Base-by-base conservation (phyloP, 208 protist genomes). In the Strigomonas galati region DNA sequence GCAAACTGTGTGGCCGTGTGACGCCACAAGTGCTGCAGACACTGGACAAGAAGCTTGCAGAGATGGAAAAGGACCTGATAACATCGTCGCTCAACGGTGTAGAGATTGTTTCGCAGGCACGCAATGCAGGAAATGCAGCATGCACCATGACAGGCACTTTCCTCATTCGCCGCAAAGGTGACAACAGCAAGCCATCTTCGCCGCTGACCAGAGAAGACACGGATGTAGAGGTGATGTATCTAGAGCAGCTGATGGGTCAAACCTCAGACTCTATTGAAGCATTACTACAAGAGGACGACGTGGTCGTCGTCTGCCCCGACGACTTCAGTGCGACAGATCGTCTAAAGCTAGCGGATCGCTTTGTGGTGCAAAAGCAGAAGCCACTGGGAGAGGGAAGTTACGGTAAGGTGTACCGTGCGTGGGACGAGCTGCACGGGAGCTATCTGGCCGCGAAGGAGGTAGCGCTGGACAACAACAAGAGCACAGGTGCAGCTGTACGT, bases 401-500 rank as follows among this genome's bases (percentile, higher is more conserved):
- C 64, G 79, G 82, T 48, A 67, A 35, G 26, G 82, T 88, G 37
- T 88, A 70, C 63, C 78, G 72, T 27, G 82, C 82, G 51, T 88
- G 82, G 79, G 82, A 85, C 49, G 76, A 84, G 71, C 65, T 77
- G 65, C 53, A 65, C 9, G 82, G 78, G 28, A 67, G 78, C 60
- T 85, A 85, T 76, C 64, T 89, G 15, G 85, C 85, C 6, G 82
- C 78, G 60, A 92, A 92, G 81, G 82, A 87, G 62, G 32, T 89
- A 65, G 59, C 66, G 48, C 70, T 89, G 31, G 79, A 71, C 54
- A 61, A 51, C 26, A 66, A 37, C 52, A 26, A 37, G 54, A 71
- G 81, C 31, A 54, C 55, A 49, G 62, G 24, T 28, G 43, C 72
- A 1, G 78, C 68, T 17, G 69, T 79, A 61, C 70, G 71, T n/a